A percentile compares a stretch with the other conserved stretches of the same genome.
Evolutionary conservation across 192 early-diverging fungal species (phyloP).

Genomic region (Coemansia sp.): DNA sequence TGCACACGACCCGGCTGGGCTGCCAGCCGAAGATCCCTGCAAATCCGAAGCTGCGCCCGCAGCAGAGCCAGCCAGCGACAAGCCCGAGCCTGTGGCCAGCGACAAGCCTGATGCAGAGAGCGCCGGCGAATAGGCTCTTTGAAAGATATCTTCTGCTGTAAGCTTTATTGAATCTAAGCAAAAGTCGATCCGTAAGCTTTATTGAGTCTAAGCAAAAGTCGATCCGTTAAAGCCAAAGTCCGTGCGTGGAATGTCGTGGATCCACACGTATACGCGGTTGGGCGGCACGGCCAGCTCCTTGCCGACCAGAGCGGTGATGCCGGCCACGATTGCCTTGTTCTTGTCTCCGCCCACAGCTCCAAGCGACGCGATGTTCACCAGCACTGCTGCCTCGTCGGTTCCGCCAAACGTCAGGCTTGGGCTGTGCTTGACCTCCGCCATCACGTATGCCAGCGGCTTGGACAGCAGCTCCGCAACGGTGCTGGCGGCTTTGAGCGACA

Average conservation of each 20-base stretch:
- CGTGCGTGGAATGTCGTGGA: constrained; percentile 13
- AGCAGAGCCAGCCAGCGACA: neutral
- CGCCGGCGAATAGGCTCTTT: no score
- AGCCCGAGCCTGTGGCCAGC: no score
- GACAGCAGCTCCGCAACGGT: constrained; percentile 26
- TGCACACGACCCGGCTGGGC: constrained; percentile 1
- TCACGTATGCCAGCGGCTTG: constrained; percentile 26
- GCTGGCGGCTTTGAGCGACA: constrained; percentile 16
- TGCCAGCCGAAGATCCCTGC: constrained; percentile 1
- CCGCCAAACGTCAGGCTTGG: constrained; percentile 22
- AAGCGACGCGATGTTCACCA: constrained; percentile 19
- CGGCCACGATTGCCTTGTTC: constrained; percentile 17
- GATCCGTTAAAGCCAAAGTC: constrained; percentile 15
- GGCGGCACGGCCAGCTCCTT: constrained; percentile 12
- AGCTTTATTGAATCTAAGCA: neutral
- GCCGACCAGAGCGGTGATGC: constrained; percentile 13
- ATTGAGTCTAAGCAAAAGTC: constrained; percentile 1
- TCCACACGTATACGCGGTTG: constrained; percentile 17
- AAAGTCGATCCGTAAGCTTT: neutral
- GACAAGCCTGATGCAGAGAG: no score
- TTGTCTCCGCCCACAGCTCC: constrained; percentile 21
- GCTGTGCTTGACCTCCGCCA: constrained; percentile 12
- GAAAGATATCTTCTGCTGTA: no score
- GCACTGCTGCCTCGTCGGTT: constrained; percentile 21
- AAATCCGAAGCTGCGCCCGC: neutral